Evolutionary conservation across 495 filamentous ascomycete genomes (phyloP), one percentile per base, ranked within the genome.

Genomic region (Evernia prunastri): DNA sequence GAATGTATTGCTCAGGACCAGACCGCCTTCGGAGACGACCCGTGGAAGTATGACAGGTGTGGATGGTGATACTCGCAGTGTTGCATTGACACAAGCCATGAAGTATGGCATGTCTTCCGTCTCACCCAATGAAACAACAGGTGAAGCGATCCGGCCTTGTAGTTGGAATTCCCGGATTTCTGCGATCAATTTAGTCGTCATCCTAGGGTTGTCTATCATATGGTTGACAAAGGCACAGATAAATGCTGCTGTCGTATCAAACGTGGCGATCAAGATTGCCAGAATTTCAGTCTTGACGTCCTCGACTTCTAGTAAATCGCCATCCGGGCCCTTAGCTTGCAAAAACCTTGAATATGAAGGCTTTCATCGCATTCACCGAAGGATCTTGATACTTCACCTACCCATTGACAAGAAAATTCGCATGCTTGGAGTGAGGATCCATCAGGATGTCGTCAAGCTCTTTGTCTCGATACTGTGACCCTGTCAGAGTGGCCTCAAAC

Each of bases 281-380:
- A 58, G 33, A 37, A 37, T 58, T 37, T 58, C 56, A 20, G 56
- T 37, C 33, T 58, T 58, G 31, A 58, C 18, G 29, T 58, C 56
- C 33, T 58, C 56, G 17, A 31, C 6, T 27, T 8, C 20, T 33
- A 56, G 10, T 20, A 56, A 29, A n/a, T 37, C 56, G 35, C 35
- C 33, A 33, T 37, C 23, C 4, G 56, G 20, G 56, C 33, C 5
- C 31, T 58, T 35, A n/a, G 31, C 35, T 37, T 58, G 56, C 29
- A 58, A 13, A 37, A 58, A 23, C 11, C 56, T 58, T 33, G 35
- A 58, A 15, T 58, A 37, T 11, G 11, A 37, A 5, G 5, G 15
- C 5, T 20, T 4, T 58, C 33, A 36, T 11, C 35, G 15, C 15
- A 58, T 58, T 17, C 23, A 33, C 8, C 27, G 9, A 18, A 29